Evolutionary conservation across 768 basidiomycete species (phyloP), one percentile per base, ranked within the genome.

Genomic region (Psilocybe cubensis): DNA sequence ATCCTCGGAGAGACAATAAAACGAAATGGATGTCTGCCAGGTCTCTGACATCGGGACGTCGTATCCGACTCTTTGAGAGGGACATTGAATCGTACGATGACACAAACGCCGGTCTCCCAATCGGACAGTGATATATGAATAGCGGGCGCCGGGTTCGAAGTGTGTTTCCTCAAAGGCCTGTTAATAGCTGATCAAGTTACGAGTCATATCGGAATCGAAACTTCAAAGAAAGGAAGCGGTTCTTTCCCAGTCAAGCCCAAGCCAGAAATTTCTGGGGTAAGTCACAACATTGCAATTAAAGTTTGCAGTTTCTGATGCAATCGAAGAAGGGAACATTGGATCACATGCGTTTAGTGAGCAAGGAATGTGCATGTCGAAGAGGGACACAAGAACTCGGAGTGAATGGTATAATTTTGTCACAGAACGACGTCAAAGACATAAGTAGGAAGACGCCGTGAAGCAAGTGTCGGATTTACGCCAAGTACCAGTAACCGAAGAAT

Each of bases 21-120:
- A 38, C 18, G 9, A 48, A 7, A 3, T 25, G 50, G 55, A 43
- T 57, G 31, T 24, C 56, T 42, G 49, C 41, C 41, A 27, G 24
- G 14, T 12, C 25, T 42, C 35, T 50, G 56, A 57, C 56, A 51
- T 44, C 24, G 40, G 41, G 23, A 49, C 49, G 56, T 57, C 49
- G n/a, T n/a, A 57, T 31, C 20, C 23, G 42, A 45, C 23, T 38
- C n/a, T 31, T 21, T 24, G 17, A 51, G 3, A 23, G 21, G 25
- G 17, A n/a, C 7, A 42, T 25, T 42, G 29, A 33, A 33, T 33
- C 28, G 27, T 29, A 12, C 41, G 56, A 21, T 38, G 27, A 27
- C 28, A 20, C 18, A 56, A 38, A 38, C 35, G 4, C n/a, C 35
- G 35, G 41, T 27, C 31, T 38, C 24, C 27, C 35, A 35, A 44